Evolutionary conservation across 129 eudicot species (phyloP).

Genomic region (Pittosporum tobira): DNA sequence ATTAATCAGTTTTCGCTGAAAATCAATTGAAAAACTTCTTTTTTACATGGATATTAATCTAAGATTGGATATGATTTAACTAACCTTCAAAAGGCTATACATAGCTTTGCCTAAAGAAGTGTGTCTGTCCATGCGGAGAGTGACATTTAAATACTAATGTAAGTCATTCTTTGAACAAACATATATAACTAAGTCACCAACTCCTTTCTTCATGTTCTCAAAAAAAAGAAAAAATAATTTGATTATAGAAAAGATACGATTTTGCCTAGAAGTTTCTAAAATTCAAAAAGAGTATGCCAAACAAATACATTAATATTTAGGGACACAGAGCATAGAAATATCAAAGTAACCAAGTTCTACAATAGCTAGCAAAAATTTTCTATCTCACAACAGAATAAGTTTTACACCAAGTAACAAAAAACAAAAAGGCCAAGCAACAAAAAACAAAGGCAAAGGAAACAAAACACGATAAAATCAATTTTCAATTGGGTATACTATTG

Average conservation of each 20-base stretch:
- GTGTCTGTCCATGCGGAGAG: neutral
- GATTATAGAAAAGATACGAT: too few relatives aligned
- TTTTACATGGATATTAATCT: neutral
- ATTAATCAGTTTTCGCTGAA: neutral
- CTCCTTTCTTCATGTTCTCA: neutral
- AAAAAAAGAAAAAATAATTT: too few relatives aligned
- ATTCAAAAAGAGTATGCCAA: too few relatives aligned
- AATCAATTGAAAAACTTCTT: neutral
- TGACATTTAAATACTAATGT: neutral
- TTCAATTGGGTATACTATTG: neutral
- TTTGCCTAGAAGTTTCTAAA: too few relatives aligned
- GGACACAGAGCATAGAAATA: neutral
- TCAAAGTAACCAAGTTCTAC: neutral
- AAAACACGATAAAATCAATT: neutral
- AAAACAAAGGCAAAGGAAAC: neutral
- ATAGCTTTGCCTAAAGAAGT: neutral
- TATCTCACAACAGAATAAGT: too few relatives aligned
- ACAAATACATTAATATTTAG: neutral
- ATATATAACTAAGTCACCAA: neutral
- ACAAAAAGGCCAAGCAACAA: neutral
- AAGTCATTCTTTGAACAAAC: neutral
- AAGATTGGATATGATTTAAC: neutral
- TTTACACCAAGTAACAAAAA: too few relatives aligned
- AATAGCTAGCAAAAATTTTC: neutral
- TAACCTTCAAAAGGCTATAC: too few relatives aligned